phyloP scores from a whole-genome alignment of 2,329 filamentous ascomycete species.

The Graphilbum fragrans region DNA sequence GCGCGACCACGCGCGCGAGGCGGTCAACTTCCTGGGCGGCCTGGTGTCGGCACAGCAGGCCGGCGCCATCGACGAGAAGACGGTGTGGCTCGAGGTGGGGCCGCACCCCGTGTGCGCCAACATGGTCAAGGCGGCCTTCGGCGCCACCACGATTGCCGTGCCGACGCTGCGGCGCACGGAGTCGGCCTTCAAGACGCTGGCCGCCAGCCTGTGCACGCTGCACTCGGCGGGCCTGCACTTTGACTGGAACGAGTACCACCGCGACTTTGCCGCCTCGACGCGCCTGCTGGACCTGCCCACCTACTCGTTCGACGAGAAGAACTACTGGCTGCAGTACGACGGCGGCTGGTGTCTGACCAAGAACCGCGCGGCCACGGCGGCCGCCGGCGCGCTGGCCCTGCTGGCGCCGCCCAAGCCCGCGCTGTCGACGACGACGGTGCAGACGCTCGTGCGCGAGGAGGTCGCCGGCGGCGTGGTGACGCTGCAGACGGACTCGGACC shows the following conservation, averaged over 20 bases:
- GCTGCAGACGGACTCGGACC: conserved; percentile 53
- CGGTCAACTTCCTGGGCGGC: conserved; percentile 57
- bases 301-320: conserved; percentile 63
- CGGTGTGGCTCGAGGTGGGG: conserved; percentile 62
- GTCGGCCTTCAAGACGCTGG: conserved; percentile 51
- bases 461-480: conserved; percentile 46
- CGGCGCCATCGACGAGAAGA: conserved; percentile 51
- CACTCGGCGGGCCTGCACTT: conserved; percentile 50
- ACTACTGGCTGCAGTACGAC: conserved; percentile 52
- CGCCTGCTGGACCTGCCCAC: conserved; percentile 50
- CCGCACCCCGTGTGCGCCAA: conserved; percentile 58
- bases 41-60: conserved; percentile 45
- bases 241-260: conserved; percentile 60
- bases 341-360: conserved; percentile 65
- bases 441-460: conserved; percentile 50
- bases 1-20: conserved; percentile 50
- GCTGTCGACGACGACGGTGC: conserved; percentile 53
- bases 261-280: conserved; percentile 27
- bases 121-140: conserved; percentile 55
- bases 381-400: conserved; percentile 14
- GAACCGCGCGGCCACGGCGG: conserved; percentile 39
- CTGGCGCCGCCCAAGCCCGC: conserved; percentile 35
- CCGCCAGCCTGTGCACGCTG: conserved; percentile 42
- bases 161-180: conserved; percentile 52
- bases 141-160: conserved; percentile 37